phyloP scores from a whole-genome alignment of 1,284 basidiomycete species.

The Sporisorium graminicola region DNA sequence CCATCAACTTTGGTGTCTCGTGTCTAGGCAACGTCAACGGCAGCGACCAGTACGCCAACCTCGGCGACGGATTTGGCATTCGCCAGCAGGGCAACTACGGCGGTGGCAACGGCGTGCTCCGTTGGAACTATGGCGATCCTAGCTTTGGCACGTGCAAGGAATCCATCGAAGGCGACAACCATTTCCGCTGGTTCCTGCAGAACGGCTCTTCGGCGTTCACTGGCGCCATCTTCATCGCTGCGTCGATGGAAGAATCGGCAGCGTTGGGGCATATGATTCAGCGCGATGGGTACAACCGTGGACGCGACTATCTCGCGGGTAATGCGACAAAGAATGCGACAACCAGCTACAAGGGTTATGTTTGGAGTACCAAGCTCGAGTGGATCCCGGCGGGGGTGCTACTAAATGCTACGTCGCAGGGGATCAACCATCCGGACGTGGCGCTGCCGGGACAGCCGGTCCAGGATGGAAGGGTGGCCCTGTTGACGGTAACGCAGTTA shows the following conservation, averaged over 20 bases:
- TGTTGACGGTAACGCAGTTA: conserved; percentile 77
- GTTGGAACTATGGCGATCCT: conserved; percentile 62
- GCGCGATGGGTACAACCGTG: conserved; percentile 61
- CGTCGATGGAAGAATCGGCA: conserved; percentile 55
- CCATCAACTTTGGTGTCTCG: conserved; percentile 67
- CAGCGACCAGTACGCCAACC: conserved; percentile 56
- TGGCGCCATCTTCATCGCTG: conserved; percentile 86
- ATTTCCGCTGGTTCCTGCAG: conserved; percentile 91
- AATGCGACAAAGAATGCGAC: conserved; percentile 62
- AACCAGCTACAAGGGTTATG: conserved; percentile 47
- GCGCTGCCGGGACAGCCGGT: conserved; percentile 76
- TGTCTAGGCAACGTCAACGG: conserved; percentile 66
- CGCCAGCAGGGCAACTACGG: conserved; percentile 53
- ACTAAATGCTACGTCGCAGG: conserved; percentile 70
- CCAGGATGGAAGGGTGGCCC: conserved; percentile 85
- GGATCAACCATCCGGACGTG: conserved; percentile 79
- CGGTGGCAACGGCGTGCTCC: conserved; percentile 60
- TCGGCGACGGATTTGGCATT: conserved; percentile 59
- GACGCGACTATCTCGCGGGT: conserved; percentile 78
- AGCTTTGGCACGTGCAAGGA: conserved; percentile 72
- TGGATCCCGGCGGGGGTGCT: conserved; percentile 63
- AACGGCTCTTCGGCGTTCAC: conserved; percentile 77
- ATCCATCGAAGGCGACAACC: conserved; percentile 87
- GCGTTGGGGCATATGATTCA: conserved; percentile 53
- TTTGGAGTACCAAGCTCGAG: conserved; percentile 59